A percentile compares a stretch with the other conserved stretches of the same genome.
Conservation (phyloP, 1,139 yeast genomes). For the Groenewaldozyma auringiensis region DNA sequence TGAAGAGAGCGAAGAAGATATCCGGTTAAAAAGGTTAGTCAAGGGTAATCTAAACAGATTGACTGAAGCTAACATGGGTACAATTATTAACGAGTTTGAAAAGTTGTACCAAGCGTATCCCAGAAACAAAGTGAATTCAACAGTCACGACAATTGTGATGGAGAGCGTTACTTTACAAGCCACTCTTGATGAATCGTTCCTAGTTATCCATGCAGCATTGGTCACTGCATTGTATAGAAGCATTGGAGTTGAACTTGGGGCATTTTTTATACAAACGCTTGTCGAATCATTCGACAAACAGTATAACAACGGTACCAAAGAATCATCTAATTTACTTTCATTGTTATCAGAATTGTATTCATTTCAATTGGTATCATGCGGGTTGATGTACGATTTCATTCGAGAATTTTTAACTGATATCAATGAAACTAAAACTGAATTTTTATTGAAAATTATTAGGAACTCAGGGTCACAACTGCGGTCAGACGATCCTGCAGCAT, state of each 20-base stretch:
- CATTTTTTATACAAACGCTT: constrained; percentile 67
- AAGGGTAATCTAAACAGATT: constrained; percentile 80
- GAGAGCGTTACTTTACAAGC: constrained; percentile 64
- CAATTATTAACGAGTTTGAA: constrained; percentile 64
- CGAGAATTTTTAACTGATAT: constrained; percentile 48
- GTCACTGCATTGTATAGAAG: constrained; percentile 63
- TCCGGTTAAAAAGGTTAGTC: constrained; percentile 49
- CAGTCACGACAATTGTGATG: constrained; percentile 52
- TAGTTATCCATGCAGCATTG: constrained; percentile 72
- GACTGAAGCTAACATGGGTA: constrained; percentile 72
- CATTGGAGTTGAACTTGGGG: constrained; percentile 89
- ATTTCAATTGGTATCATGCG: constrained; percentile 67
- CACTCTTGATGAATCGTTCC: constrained; percentile 63
- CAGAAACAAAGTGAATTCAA: constrained; percentile 67
- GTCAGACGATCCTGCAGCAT: constrained; percentile 79
- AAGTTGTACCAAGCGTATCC: constrained; percentile 57
- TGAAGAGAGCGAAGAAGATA: constrained; percentile 39
- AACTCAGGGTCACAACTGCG: constrained; percentile 81
- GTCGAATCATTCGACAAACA: constrained; percentile 55
- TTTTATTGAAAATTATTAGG: constrained; percentile 61
- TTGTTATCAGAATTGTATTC: constrained; percentile 70
- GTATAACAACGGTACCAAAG: constrained; percentile 37
- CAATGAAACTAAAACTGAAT: constrained; percentile 67
- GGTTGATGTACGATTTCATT: constrained; percentile 70
- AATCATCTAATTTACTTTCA: constrained; percentile 62